Base-by-base conservation (phyloP, 176 grass and related monocot genomes). In the Paspalum notatum region DNA sequence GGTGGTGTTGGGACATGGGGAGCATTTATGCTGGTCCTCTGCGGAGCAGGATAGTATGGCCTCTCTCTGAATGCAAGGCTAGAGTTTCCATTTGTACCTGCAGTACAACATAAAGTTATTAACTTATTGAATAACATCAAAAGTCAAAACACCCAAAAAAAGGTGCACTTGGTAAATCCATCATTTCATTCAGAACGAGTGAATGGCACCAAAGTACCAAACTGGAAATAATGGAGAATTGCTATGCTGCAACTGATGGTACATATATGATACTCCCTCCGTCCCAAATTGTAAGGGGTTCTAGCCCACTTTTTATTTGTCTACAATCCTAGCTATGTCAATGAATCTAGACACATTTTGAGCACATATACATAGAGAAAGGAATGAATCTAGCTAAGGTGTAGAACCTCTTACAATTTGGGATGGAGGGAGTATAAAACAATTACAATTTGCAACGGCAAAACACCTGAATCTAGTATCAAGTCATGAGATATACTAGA, bases 1-100 rank as follows among this genome's bases (percentile, higher is more conserved):
- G 51, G 55, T 62, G 16, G 54, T 27, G 67, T 62, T 79, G 87
- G 37, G 74, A 74, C 75, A 79, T 68, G 76, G 53, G 62, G 80
- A n/a, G 43, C 43, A 83, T 56, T 76, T 77, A 62, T 69, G 68
- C 74, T 88, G n/a, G 70, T 78, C 70, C 74, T 82, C 42, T 77
- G 89, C 0, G 72, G 68, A 86, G 57, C 71, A 84, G 87, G 58
- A 68, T 79, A 71, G 62, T 85, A 89, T 74, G 39, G 51, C 41
- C 84, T 78, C 74, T 85, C 81, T 76, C 85, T 83, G 51, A 85
- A 77, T 68, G 75, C 4, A 47, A 70, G 42, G 49, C 83, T 82
- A 74, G 24, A 75, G 76, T 45, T 85, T 62, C 55, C 76, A 51
- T 53, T 45, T 14, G 43, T 79, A 17, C 74, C 80, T 77, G 40